Evolutionary conservation across 345 rosid genomes (phyloP).

Genomic region (Lepidium aucheri): DNA sequence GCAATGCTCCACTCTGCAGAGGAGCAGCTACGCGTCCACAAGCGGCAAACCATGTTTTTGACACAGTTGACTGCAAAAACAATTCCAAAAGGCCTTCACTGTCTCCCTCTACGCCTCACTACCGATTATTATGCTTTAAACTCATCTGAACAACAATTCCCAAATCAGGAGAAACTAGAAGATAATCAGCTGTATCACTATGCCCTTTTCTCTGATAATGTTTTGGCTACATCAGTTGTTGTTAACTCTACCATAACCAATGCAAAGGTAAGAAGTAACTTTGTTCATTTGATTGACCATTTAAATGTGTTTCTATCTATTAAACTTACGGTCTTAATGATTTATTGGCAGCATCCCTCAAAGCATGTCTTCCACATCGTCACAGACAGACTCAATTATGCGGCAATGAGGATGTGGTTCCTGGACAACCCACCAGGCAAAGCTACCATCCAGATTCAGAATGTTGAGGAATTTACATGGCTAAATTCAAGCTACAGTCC

Average conservation of each 20-base stretch:
- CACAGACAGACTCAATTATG: slow-evolving; percentile 90
- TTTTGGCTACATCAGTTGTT: slow-evolving; percentile 88
- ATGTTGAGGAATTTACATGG: slow-evolving; percentile 88
- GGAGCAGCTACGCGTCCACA: slow-evolving; percentile 93
- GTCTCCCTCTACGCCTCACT: slow-evolving; percentile 93
- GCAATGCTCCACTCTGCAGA: slow-evolving; percentile 97
- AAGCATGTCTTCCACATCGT: slow-evolving; percentile 92
- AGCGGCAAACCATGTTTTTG: slow-evolving; percentile 88
- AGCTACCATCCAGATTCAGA: slow-evolving; percentile 87
- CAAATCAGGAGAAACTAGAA: slow-evolving; percentile 69
- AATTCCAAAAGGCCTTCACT: slow-evolving; percentile 94
- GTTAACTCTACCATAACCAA: slow-evolving; percentile 78
- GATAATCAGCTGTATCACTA: slow-evolving; percentile 63
- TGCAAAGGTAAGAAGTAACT: slow-evolving; percentile 57
- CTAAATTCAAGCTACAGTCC: slow-evolving; percentile 94
- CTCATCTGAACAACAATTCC: slow-evolving; percentile 59
- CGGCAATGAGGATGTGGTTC: slow-evolving; percentile 99
- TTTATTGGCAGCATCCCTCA: slow-evolving; percentile 62
- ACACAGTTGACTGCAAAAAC: slow-evolving; percentile 96
- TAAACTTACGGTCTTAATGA: slow-evolving; percentile 15
- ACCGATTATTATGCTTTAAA: slow-evolving; percentile 61
- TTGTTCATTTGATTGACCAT: neutral
- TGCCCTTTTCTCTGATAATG: slow-evolving; percentile 92
- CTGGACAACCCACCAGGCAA: slow-evolving; percentile 68
- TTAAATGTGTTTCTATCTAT: neutral